phyloP scores from a whole-genome alignment of 1,139 yeast species.

The Saccharomyces hybrid region DNA sequence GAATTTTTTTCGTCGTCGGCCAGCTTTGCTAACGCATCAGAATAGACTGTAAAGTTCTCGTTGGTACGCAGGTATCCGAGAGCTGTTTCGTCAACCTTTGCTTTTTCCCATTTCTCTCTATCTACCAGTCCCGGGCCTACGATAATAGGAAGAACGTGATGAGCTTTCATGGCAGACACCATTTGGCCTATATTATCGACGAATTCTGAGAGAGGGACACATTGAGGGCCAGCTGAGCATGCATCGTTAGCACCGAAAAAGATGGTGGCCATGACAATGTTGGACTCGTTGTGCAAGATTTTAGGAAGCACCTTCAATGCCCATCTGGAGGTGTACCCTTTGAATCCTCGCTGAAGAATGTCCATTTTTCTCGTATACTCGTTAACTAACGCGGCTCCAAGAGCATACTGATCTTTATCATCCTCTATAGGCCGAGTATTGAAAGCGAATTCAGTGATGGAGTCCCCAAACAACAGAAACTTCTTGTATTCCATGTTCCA shows the following conservation, averaged over 20 bases:
- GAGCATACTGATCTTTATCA: slow-evolving; percentile 10
- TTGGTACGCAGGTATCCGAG: slow-evolving; percentile 37
- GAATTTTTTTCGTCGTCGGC: slow-evolving; percentile 41
- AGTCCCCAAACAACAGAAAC: slow-evolving; percentile 60
- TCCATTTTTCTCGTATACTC: slow-evolving; percentile 48
- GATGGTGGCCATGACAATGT: slow-evolving; percentile 43
- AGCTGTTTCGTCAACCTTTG: slow-evolving; percentile 28
- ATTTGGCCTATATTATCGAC: slow-evolving; percentile 40
- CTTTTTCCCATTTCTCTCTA: slow-evolving; percentile 33
- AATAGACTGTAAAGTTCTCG: slow-evolving; percentile 40
- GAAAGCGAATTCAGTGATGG: slow-evolving; percentile 52
- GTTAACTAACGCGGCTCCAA: slow-evolving; percentile 46
- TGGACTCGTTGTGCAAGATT: slow-evolving; percentile 39
- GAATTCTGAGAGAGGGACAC: slow-evolving; percentile 46
- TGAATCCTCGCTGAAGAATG: slow-evolving; percentile 51
- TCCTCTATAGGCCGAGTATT: slow-evolving; percentile 19
- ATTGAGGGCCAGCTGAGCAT: slow-evolving; percentile 42
- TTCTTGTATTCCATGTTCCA: slow-evolving; percentile 34
- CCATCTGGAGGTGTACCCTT: slow-evolving; percentile 56
- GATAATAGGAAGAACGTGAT: slow-evolving; percentile 44
- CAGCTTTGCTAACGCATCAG: slow-evolving; percentile 42
- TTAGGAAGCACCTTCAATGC: slow-evolving; percentile 42
- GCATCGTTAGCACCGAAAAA: slow-evolving; percentile 80
- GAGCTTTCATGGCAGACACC: slow-evolving; percentile 34
- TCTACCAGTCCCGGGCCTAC: slow-evolving; percentile 63